Evolutionary conservation across 2,329 filamentous ascomycete genomes (phyloP), one percentile per base, ranked within the genome.

Genomic region (Clonostachys chloroleuca): DNA sequence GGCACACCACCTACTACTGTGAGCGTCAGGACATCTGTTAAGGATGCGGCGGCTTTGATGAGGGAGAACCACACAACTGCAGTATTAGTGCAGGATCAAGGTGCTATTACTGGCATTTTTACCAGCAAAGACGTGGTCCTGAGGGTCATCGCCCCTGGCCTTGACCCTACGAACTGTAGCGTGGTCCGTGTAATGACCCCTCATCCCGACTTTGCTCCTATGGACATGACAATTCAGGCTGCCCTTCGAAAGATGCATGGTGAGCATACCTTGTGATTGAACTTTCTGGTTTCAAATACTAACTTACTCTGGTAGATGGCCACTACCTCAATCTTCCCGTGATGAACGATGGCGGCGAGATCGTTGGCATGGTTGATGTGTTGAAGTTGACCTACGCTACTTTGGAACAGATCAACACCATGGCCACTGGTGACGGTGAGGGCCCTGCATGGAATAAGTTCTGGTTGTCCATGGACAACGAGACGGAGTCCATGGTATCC

Each of bases 401-500:
- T 6, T 80, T 99, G 46, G 94, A 99, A 69, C 92, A 96, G 74
- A 91, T 95, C 69, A 97, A 97, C 74, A 91, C 89, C 49, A 97
- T 99, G 86, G 84, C 81, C 39, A 91, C 85, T 46, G 81, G 82
- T 40, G 92, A 96, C 62, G 90, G 83, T 57, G 94, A 99, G 69
- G 94, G 94, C 0, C 94, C 94, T 6, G 94, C 94, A 7, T 99
- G 94, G 94, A 97, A 96, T 75, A 99, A 97, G 69, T 99, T 99
- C 73, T 99, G 94, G 94, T 77, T 97, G 55, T 97, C 94, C 1
- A 84, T 99, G 58, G 82, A 97, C 66, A 84, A 95, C 58, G 92
- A 96, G 65, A 92, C 92, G 13, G 94, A 97, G 68, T 99, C 94
- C 3, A 87, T 96, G 78, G 84, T 97, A 67, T 99, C 94, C 50